Evolutionary conservation across 306 rosid species (phyloP), one percentile per base, ranked within the genome.

Genomic region (Dryas drummondii): DNA sequence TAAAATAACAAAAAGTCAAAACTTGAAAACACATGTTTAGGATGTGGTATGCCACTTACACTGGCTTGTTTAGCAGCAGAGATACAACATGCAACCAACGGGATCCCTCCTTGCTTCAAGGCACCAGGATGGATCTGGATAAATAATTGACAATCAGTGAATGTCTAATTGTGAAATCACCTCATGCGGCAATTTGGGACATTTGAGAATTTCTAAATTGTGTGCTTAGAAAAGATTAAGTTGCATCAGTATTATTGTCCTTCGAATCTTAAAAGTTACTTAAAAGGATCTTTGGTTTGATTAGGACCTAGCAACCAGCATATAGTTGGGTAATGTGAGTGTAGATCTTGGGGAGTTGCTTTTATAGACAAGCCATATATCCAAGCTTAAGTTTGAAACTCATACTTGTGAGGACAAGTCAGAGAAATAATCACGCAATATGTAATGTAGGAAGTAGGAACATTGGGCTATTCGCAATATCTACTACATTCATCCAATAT

Each of bases 101-200:
- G 96, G 74, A 83, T 76, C 77, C 97, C 98, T 75, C 98, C 98
- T 81, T 83, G 84, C 88, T 86, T 87, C 58, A 88, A 78, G 85
- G 97, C 92, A 47, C 91, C 91, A 1, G 98, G 98, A 88, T 94
- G 98, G 78, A 94, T 90, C 98, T 94, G 91, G 72, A 84, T 77
- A 77, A 2, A 77, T 54, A 75, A 66, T 59, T 70, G 53, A 22
- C 48, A 66, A 82, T 46, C 77, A 50, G 3, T 17, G 77, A 69
- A 67, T 63, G 55, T 45, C 27, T n/a, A 16, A 65, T 9, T 19
- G 4, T 45, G 54, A 9, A 66, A 46, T 44, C 41, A 66, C 14
- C 41, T 46, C 71, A 5, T 48, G 57, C 19, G 22, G 44, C 3
- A 68, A 68, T 12, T 41, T 58, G 64, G 12, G 26, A 26, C 7